These are phyloP conservation scores for Plasmodium gonderi DNA, from an alignment of 169 alveolate species.

Conservation along the genomic window DNA sequence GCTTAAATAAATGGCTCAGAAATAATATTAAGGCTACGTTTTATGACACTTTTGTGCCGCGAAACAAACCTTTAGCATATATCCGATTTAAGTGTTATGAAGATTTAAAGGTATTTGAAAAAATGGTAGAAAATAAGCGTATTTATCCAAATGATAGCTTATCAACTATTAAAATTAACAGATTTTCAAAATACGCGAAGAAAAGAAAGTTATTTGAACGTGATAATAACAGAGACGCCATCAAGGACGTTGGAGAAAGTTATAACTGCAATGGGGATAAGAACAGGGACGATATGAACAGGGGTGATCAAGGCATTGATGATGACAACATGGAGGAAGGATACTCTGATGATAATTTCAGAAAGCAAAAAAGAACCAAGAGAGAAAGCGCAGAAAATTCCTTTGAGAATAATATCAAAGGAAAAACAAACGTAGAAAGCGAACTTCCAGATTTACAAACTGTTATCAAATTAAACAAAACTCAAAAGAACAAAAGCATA, in stretches of 20 bases:
- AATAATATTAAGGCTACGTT: slow-evolving; percentile 57
- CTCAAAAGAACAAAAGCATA: slow-evolving; percentile 31
- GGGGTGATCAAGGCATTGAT: not conserved
- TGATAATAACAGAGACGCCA: not conserved
- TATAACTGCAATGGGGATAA: not conserved
- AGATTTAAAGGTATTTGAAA: slow-evolving; percentile 58
- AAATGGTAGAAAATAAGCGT: slow-evolving; percentile 71
- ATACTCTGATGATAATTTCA: not conserved
- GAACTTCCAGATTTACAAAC: slow-evolving; percentile 53
- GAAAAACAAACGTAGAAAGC: not conserved
- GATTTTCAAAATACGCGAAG: not conserved
- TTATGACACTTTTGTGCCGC: slow-evolving; percentile 61
- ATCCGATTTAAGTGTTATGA: slow-evolving; percentile 28
- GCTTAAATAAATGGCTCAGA: slow-evolving; percentile 69
- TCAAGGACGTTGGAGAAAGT: not conserved
- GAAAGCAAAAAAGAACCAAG: not conserved
- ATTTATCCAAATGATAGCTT: slow-evolving; percentile 45
- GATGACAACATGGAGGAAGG: not conserved
- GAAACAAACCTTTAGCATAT: slow-evolving; percentile 60
- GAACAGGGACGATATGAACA: not conserved
- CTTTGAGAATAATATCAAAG: not conserved
- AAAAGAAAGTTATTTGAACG: slow-evolving; percentile 27
- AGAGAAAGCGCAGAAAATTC: not conserved
- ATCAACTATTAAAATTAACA: slow-evolving; percentile 63
- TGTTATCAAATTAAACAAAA: slow-evolving; percentile 48